Conservation (phyloP, 345 rosid species). For the Balakata baccata region DNA sequence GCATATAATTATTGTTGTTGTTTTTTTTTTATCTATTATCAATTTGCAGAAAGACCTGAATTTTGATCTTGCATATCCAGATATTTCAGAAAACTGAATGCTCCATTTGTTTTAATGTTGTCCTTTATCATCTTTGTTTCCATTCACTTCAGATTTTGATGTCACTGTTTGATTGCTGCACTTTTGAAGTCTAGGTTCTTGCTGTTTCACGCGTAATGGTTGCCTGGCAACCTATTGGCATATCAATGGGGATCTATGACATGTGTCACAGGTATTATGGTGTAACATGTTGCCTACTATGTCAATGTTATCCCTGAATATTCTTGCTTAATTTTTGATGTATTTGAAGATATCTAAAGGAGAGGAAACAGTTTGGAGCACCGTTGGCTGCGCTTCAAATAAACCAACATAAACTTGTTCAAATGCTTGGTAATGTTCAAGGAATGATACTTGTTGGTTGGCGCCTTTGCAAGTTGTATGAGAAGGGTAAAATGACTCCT, state of each 20-base stretch:
- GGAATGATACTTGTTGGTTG: constrained; percentile 92
- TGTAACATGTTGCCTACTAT: neutral
- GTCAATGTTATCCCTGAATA: neutral
- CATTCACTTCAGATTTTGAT: neutral
- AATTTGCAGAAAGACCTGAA: neutral
- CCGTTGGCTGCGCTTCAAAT: constrained; percentile 91
- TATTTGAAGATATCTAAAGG: constrained; percentile 63
- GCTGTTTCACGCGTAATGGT: constrained; percentile 96
- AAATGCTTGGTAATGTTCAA: constrained; percentile 82
- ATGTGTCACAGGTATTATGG: constrained; percentile 84
- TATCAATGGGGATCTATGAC: constrained; percentile 92
- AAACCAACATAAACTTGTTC: constrained; percentile 88
- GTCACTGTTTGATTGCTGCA: constrained; percentile 6
- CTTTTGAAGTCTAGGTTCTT: constrained; percentile 49
- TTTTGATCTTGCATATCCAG: neutral
- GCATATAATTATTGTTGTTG: too few species aligned
- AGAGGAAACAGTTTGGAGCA: constrained; percentile 97
- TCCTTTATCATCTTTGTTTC: neutral
- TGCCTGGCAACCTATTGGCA: constrained; percentile 93
- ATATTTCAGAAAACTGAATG: neutral
- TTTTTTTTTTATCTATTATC: neutral
- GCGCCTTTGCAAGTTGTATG: constrained; percentile 93
- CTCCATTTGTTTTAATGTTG: neutral
- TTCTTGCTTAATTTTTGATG: constrained; percentile 15
- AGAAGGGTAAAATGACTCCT: constrained; percentile 74